Base-by-base conservation (phyloP, 2,329 filamentous ascomycete genomes). In the Chrysosporium queenslandicum region DNA sequence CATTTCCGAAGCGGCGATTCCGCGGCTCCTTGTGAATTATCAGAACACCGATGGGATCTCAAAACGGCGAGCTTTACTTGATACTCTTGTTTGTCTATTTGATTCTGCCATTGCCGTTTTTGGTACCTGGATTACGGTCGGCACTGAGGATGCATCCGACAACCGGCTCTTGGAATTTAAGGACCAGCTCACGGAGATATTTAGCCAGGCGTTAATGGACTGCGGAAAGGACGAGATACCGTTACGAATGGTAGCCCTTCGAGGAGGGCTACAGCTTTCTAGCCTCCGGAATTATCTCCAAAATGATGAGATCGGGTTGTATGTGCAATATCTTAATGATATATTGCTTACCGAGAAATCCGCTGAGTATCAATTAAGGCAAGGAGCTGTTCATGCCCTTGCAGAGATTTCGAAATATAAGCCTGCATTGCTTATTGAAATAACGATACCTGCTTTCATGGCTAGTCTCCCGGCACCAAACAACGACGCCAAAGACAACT, bases 371-470 rank as follows among this genome's bases (percentile, higher is more conserved):
- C 76, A 81, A 54, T 67, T 83, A 30, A 79, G 79, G 56, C 72
- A 76, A 54, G 74, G 78, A 55, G 78, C 81, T 4, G 77, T 84
- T 54, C 67, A 71, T 30, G 75, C 77, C 21, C 71, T 86, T 41
- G 74, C 79, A 3, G 76, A 81, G 30, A 75, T 85, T 39, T 82
- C 82, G 5, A 77, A 77, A 55, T 74, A 80, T 54, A 82, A 81
- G 59, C 79, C 81, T 16, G 74, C 76, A 43, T 66, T 82, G 9
- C 78, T 85, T 25, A 77, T 82, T 59, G 76, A 82, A 43, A 80
- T 81, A 53, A 80, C 81, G 0, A 80, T 85, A 59, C 82, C 82
- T 23, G 78, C 78, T 4, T 83, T 85, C 61, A 75, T 85, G 65
- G 80, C 81, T 2, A 76, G 78, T 36, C 66, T 86, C 2, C 82